Percentiles rank a stretch among this genome's conserved stretches.
Conservation (phyloP, 176 grass and related monocot genomes). For the Rhipidocladum racemiflorum region DNA sequence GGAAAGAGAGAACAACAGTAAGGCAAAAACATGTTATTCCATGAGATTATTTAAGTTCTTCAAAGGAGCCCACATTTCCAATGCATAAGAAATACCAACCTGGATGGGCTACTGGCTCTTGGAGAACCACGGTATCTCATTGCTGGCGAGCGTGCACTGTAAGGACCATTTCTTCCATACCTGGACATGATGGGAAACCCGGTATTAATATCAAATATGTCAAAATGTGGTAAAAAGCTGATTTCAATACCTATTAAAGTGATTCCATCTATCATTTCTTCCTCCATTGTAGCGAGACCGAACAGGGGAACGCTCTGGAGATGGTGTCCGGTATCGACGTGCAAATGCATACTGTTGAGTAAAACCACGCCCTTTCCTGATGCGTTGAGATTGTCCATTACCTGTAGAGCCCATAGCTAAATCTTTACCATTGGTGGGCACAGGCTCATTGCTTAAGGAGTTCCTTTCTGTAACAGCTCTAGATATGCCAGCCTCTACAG, state of each 20-base stretch:
- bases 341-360: slow-evolving; percentile 64
- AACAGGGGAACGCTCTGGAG: slow-evolving; percentile 57
- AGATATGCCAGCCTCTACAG: slow-evolving; percentile 32
- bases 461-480: slow-evolving; percentile 34
- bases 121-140: slow-evolving; percentile 47
- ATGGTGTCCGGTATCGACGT: slow-evolving; percentile 68
- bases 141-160: slow-evolving; percentile 40
- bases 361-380: slow-evolving; percentile 85
- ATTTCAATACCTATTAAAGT: slow-evolving; percentile 56
- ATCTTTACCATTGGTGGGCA: slow-evolving; percentile 41
- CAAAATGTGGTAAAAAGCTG: background rate
- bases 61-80: background rate
- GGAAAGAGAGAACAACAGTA: background rate
- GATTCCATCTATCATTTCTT: slow-evolving; percentile 52
- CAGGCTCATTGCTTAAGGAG: slow-evolving; percentile 28
- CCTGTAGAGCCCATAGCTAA: slow-evolving; percentile 26
- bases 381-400: slow-evolving; percentile 45
- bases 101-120: slow-evolving; percentile 53
- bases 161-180: slow-evolving; percentile 50
- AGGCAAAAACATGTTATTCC: background rate
- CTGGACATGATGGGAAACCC: slow-evolving; percentile 25
- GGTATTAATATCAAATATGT: slow-evolving; percentile 5
- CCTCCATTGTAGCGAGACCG: slow-evolving; percentile 50
- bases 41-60: background rate
- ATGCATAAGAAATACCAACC: slow-evolving; percentile 45